Conservation (phyloP, 306 rosid species). For the Trichosanthes truncata region DNA sequence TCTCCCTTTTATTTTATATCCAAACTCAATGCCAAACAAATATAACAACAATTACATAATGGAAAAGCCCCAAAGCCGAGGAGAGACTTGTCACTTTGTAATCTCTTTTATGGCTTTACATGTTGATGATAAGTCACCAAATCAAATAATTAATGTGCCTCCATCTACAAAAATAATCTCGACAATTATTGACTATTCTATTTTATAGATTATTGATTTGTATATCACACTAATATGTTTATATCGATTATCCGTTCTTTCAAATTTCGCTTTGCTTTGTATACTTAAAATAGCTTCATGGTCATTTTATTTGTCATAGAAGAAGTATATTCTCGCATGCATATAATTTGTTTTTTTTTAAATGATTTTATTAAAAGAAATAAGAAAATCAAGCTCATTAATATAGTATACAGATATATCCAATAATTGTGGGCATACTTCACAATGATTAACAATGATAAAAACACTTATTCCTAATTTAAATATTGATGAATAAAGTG, state of each 20-base stretch:
- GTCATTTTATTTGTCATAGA: background rate
- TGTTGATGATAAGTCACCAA: background rate
- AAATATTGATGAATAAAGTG: background rate
- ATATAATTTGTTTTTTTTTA: background rate
- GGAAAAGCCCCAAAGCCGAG: background rate
- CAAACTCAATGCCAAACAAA: constrained; percentile 6
- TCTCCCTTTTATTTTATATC: constrained; percentile 1
- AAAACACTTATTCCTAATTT: background rate
- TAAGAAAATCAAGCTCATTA: background rate
- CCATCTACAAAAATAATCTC: background rate
- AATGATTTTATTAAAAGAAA: background rate
- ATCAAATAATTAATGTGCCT: background rate
- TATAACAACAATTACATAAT: constrained; percentile 1
- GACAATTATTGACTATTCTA: background rate
- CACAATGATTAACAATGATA: background rate
- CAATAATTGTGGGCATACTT: background rate
- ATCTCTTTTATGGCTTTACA: constrained; percentile 4
- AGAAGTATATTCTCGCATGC: background rate
- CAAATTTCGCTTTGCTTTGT: background rate
- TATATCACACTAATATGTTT: background rate
- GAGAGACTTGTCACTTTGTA: constrained; percentile 1
- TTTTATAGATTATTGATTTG: too few species aligned
- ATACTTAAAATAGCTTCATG: background rate
- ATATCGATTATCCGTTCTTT: background rate
- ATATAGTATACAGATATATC: background rate